Evolutionary conservation across 2,329 filamentous ascomycete species (phyloP).

Genomic region (Colletotrichum sp.): DNA sequence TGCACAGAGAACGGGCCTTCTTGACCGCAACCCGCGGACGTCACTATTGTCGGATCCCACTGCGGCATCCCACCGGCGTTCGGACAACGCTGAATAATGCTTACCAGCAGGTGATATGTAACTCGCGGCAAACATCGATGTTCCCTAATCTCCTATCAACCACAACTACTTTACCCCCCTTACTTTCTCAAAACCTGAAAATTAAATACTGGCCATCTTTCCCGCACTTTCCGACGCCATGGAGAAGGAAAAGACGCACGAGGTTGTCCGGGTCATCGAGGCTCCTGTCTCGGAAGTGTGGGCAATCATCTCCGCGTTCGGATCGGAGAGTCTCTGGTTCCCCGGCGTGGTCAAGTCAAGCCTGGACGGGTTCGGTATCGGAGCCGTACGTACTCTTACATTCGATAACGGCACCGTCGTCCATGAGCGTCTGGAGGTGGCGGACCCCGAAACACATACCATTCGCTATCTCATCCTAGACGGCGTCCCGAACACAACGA

Average conservation of each 20-base stretch:
- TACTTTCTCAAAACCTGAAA: background rate
- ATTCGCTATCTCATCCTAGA: background rate
- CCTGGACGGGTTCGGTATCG: constrained; percentile 4
- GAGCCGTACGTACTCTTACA: background rate
- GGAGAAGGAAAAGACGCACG: background rate
- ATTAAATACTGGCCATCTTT: background rate
- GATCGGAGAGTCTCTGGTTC: constrained; percentile 3
- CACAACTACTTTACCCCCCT: background rate
- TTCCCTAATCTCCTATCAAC: background rate
- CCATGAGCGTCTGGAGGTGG: background rate
- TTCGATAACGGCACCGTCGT: background rate
- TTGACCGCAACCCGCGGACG: background rate
- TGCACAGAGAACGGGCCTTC: background rate
- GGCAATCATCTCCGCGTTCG: constrained; percentile 1
- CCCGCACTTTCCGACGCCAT: background rate
- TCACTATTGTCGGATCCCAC: background rate
- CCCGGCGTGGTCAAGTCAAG: background rate
- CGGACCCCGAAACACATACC: background rate
- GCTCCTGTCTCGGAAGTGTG: background rate
- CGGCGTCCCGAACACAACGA: background rate
- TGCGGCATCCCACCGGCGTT: background rate
- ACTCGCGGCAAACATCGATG: background rate
- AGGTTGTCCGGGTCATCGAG: background rate
- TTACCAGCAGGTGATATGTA: background rate
- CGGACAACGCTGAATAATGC: background rate